These are phyloP conservation scores for Apiospora malaysiana DNA, from an alignment of 2,329 filamentous ascomycete genomes.

Conservation along the genomic window DNA sequence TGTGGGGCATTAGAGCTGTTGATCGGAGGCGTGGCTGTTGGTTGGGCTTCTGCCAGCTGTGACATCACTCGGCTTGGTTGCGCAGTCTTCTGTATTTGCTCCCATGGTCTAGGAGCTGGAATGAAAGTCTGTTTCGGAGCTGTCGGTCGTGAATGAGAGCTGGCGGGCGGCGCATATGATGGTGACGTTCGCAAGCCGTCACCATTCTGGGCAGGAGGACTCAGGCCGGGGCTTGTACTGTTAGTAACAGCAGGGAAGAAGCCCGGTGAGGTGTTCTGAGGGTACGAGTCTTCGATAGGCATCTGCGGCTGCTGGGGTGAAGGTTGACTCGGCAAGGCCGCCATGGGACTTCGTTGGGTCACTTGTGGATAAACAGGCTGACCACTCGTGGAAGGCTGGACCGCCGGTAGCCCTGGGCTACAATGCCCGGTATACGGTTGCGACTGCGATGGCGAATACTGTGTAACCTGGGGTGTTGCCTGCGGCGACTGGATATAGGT, in stretches of 20 bases:
- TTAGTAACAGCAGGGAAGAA: background rate
- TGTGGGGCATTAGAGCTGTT: conserved; percentile 6
- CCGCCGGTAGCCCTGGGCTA: background rate
- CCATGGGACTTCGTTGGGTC: background rate
- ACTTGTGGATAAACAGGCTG: background rate
- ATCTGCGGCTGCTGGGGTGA: background rate
- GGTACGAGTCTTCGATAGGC: background rate
- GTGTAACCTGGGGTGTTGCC: background rate
- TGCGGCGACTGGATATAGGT: background rate
- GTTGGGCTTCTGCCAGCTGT: background rate
- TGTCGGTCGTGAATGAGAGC: conserved; percentile 27
- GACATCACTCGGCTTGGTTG: conserved; percentile 7
- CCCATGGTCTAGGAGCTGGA: conserved; percentile 41
- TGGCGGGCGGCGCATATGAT: conserved; percentile 7
- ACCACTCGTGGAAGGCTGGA: background rate
- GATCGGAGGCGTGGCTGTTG: background rate
- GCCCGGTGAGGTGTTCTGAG: background rate
- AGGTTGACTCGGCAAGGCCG: background rate
- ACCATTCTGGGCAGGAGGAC: background rate
- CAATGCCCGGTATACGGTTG: background rate
- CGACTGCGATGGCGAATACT: background rate
- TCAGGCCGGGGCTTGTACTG: background rate
- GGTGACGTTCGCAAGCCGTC: background rate
- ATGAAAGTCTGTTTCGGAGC: conserved; percentile 36
- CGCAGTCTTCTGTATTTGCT: conserved; percentile 34